Conservation (phyloP, 1,139 yeast genomes). For the Candida sanyaensis region DNA sequence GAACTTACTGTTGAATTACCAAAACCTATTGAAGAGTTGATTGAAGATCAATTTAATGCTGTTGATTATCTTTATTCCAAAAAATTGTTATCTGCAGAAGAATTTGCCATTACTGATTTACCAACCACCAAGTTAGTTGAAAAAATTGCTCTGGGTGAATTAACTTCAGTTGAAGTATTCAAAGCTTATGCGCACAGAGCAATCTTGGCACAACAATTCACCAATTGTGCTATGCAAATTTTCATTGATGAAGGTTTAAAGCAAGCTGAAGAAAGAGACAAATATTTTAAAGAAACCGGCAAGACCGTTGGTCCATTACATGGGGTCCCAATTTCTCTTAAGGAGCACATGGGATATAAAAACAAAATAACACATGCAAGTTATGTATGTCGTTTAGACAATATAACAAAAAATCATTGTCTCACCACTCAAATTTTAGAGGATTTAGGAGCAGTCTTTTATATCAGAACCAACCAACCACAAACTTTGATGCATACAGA, state of each 20-base stretch:
- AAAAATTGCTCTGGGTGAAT: constrained; percentile 35
- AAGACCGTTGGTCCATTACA: constrained; percentile 73
- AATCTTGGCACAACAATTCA: constrained; percentile 35
- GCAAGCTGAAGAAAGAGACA: constrained; percentile 36
- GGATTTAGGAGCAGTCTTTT: constrained; percentile 68
- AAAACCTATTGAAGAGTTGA: constrained; percentile 40
- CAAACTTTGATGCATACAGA: constrained; percentile 52
- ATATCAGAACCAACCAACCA: constrained; percentile 48
- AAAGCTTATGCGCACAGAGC: constrained; percentile 56
- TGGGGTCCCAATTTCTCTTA: constrained; percentile 76
- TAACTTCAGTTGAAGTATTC: constrained; percentile 47
- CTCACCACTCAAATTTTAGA: constrained; percentile 52
- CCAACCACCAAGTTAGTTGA: constrained; percentile 37
- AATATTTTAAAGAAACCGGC: constrained; percentile 50
- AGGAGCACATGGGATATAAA: constrained; percentile 66
- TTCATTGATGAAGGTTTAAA: constrained; percentile 37
- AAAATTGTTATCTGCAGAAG: constrained; percentile 44
- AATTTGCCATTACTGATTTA: constrained; percentile 49
- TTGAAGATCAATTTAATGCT: constrained; percentile 45
- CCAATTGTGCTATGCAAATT: constrained; percentile 37
- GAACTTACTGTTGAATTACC: constrained; percentile 47
- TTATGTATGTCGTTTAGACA: constrained; percentile 56
- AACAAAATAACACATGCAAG: constrained; percentile 64
- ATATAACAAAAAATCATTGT: constrained; percentile 52
- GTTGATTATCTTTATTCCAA: constrained; percentile 43